phyloP scores from a whole-genome alignment of 805 yeast genomes.

The Candida krabiensis region DNA sequence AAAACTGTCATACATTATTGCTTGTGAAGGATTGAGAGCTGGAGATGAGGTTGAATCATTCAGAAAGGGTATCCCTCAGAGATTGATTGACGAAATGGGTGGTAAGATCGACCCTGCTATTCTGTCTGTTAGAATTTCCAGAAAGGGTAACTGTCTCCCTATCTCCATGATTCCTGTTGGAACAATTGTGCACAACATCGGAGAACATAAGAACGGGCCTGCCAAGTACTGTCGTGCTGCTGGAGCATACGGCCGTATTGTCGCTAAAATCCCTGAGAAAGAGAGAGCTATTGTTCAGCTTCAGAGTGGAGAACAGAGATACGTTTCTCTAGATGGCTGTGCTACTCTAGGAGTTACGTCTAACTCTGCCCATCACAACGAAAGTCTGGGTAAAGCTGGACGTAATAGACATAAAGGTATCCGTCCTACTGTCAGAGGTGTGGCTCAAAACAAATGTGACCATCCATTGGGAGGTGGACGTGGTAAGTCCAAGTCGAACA shows the following conservation, averaged over 20 bases:
- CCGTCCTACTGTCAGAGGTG: slow-evolving; percentile 96
- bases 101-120: slow-evolving; percentile 92
- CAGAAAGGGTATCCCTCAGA: slow-evolving; percentile 81
- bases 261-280: slow-evolving; percentile 72
- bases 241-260: slow-evolving; percentile 87
- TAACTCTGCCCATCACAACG: slow-evolving; percentile 87
- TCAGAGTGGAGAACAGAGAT: slow-evolving; percentile 92
- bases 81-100: slow-evolving; percentile 78
- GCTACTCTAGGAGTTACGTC: slow-evolving; percentile 94
- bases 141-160: slow-evolving; percentile 94
- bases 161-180: slow-evolving; percentile 93
- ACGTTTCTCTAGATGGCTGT: slow-evolving; percentile 79
- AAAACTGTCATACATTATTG: slow-evolving; percentile 75
- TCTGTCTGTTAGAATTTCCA: slow-evolving; percentile 80
- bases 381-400: slow-evolving; percentile 95
- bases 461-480: slow-evolving; percentile 99
- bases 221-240: slow-evolving; percentile 93
- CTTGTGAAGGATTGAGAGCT: slow-evolving; percentile 88
- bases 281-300: slow-evolving; percentile 75
- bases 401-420: slow-evolving; percentile 88
- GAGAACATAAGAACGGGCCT: slow-evolving; percentile 70
- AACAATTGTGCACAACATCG: slow-evolving; percentile 83
- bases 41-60: slow-evolving; percentile 91
- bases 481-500: slow-evolving; percentile 97
- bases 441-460: slow-evolving; percentile 95